These are phyloP conservation scores for Aspergillus aculeatinus DNA, from an alignment of 2,329 filamentous ascomycete species.

Conservation along the genomic window DNA sequence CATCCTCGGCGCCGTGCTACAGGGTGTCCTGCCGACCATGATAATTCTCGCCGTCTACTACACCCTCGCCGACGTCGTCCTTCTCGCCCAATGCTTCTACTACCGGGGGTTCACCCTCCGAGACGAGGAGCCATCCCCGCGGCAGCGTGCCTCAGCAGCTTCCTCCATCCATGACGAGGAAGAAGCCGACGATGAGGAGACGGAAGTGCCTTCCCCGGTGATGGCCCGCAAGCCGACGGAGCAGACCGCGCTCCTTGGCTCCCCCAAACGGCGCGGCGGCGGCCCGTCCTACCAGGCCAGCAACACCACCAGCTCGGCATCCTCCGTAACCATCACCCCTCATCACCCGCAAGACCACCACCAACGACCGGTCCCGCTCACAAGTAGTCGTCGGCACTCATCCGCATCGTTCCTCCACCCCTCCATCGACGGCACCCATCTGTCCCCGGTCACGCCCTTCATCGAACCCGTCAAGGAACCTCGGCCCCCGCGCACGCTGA, in stretches of 20 bases:
- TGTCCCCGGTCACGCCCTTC: constrained; percentile 81
- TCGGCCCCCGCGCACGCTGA: constrained; percentile 27
- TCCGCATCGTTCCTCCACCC: constrained; percentile 45
- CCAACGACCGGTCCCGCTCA: constrained; percentile 9
- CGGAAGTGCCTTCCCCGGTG: constrained; percentile 16
- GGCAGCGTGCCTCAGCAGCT: not conserved
- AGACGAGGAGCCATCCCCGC: constrained; percentile 30
- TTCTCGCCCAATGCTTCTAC: constrained; percentile 89
- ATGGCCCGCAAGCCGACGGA: constrained; percentile 28
- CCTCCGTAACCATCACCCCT: constrained; percentile 19
- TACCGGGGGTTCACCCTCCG: constrained; percentile 72
- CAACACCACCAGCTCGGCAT: constrained; percentile 6
- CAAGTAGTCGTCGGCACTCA: constrained; percentile 27
- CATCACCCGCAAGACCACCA: constrained; percentile 6
- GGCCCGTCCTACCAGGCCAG: constrained; percentile 16
- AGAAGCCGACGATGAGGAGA: constrained; percentile 19
- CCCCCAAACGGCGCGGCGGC: constrained; percentile 18
- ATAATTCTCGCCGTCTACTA: constrained; percentile 93
- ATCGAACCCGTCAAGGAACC: constrained; percentile 50
- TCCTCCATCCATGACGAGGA: constrained; percentile 4
- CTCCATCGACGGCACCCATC: constrained; percentile 63
- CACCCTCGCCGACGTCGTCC: constrained; percentile 83
- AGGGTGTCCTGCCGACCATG: constrained; percentile 93
- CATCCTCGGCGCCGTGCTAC: constrained; percentile 85
- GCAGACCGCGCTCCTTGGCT: constrained; percentile 29